A percentile compares a stretch with the other conserved stretches of the same genome.
These are phyloP conservation scores for Coemansia sp. DNA, from an alignment of 192 early-diverging fungal genomes.

Conservation along the genomic window DNA sequence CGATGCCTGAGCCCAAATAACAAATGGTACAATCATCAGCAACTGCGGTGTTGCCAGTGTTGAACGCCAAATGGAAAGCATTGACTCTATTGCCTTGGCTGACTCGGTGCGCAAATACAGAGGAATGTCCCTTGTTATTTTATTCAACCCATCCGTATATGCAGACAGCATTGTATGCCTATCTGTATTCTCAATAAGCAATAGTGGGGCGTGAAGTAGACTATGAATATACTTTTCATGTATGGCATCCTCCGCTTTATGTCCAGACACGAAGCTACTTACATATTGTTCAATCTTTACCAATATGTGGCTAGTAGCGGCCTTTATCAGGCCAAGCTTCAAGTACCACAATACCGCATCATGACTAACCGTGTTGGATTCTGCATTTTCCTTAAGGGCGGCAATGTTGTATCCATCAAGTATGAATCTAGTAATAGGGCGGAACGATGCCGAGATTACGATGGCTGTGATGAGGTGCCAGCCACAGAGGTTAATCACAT, in stretches of 20 bases:
- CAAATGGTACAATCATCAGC: slow-evolving; percentile 7
- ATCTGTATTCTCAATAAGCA: slow-evolving; percentile 2
- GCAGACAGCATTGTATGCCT: not conserved
- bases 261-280: not conserved
- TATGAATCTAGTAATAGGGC: slow-evolving; percentile 17
- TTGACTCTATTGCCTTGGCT: too few species aligned
- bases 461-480: too few species aligned
- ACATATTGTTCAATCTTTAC: not conserved
- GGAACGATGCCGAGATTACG: too few species aligned
- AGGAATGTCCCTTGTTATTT: not conserved
- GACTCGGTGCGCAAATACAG: too few species aligned
- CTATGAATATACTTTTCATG: not conserved
- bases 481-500: too few species aligned
- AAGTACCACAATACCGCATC: not conserved
- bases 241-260: not conserved
- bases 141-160: not conserved
- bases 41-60: slow-evolving; percentile 12
- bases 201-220: not conserved
- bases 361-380: not conserved
- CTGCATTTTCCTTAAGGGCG: slow-evolving; percentile 7
- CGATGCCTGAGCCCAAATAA: not conserved
- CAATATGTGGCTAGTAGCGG: not conserved
- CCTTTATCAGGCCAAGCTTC: not conserved
- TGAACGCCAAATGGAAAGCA: too few species aligned
- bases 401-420: slow-evolving; percentile 24